Evolutionary conservation across 129 eudicot genomes (phyloP), one percentile per base, ranked within the genome.

Genomic region (Kitagawia praeruptora): DNA sequence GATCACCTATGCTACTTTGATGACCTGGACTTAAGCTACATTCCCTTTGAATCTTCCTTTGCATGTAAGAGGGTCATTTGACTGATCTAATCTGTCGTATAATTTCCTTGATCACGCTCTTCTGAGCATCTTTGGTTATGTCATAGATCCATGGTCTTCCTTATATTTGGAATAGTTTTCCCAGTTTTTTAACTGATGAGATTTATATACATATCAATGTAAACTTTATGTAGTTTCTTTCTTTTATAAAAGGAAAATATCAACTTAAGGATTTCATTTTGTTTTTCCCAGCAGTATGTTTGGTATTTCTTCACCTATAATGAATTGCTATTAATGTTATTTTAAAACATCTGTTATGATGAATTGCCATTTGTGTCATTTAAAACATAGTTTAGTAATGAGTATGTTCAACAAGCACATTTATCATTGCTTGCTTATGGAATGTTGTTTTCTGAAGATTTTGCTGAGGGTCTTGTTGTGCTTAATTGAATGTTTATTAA

Each of bases 101-200:
- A 25, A 21, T 54, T 70, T 31, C 54, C 70, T 28, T 70, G 61
- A 12, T 79, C 41, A 61, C 8, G 49, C 41, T 16, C 41, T 39
- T 27, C 12, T 75, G 76, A 23, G 25, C 67, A 61, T 80, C 73
- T 15, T 41, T 49, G 80, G 79, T 49, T 54, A 39, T 23, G 72
- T 54, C 13, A 28, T 27, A 12, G 71, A 27, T 64, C 39, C 73
- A 67, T 2, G 40, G 73, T 13, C 41, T 7, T 31, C 23, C 39
- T 31, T 13, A 34, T 15, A 67, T n/a, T 19, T 25, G 25, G 37
- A 8, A 61, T 25, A n/a, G 25, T 25, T n/a, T 58, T 28, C 15
- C 34, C 4, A 0, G 1, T 5, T 19, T 19, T 0, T 53, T 21
- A 54, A 21, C 11, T 54, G 31, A 56, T 56, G 66, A 56, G 14